Evolutionary conservation across 805 yeast species (phyloP), one percentile per base, ranked within the genome.

Genomic region (Candida broadrunensis): DNA sequence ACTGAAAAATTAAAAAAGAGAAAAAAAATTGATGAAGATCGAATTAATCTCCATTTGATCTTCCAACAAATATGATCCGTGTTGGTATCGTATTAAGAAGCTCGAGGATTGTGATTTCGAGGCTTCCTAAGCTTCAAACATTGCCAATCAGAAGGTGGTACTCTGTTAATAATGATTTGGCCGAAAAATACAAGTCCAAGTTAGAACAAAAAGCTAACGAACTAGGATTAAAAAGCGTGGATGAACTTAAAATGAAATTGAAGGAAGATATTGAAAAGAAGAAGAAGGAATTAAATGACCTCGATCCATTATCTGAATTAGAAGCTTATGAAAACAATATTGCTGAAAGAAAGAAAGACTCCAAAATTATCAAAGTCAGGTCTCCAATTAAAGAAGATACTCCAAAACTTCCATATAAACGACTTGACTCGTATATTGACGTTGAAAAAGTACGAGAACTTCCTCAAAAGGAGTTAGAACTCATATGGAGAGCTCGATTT

Each of bases 401-500:
- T 45, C 59, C 75, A 19, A 39, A 52, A 33, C 44, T 55, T 9
- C 88, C 91, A 3, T 86, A 74, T 63, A 88, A 88, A 62, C 81
- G 87, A 0, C 67, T 93, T 39, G 70, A 75, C 34, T 79, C 90
- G 1, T 91, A 70, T 59, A 60, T 93, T 31, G 89, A 87, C 41
- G 69, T 80, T 6, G 85, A 76, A 1, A 90, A 88, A 58, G 49
- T 88, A 36, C 44, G 63, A 36, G 72, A 68, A 4, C 73, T 90
- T 38, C 74, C 78, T 0, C 51, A 60, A 3, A 72, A 75, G 46
- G 95, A 88, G 52, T 68, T 91, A 38, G 95, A 86, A 52, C 74
- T 77, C 51, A 65, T 93, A 15, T 93, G 99, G 99, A 81, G 87
- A 58, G 88, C 96, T 0, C 77, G 96, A 49, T 90, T 90, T 65